Evolutionary conservation across 345 rosid genomes (phyloP).

Genomic region (Eucalyptus microcorys): DNA sequence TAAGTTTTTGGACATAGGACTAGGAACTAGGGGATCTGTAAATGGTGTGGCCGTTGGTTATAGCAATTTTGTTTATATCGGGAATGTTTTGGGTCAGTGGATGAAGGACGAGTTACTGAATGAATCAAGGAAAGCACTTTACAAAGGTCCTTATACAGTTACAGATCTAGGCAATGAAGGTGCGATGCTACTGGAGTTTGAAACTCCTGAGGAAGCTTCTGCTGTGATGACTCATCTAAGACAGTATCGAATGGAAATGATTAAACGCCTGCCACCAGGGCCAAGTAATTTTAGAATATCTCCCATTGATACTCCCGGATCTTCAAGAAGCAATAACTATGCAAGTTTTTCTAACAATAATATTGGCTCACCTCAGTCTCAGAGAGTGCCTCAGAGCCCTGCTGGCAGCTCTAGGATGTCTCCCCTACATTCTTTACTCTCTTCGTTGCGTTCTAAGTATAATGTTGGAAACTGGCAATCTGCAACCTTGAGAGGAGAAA

Average conservation of each 20-base stretch:
- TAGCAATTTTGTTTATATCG: conserved; percentile 68
- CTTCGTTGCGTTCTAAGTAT: conserved; percentile 29
- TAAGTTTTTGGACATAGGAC: conserved; percentile 80
- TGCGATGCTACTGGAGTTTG: conserved; percentile 86
- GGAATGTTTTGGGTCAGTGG: conserved; percentile 74
- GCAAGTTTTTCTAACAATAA: conserved; percentile 23
- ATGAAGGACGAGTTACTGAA: conserved; percentile 75
- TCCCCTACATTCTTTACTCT: conserved; percentile 28
- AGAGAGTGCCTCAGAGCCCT: conserved; percentile 20
- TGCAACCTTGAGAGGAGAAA: conserved; percentile 12
- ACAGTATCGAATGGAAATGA: conserved; percentile 47
- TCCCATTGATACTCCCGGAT: conserved; percentile 51
- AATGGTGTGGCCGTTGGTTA: conserved; percentile 81
- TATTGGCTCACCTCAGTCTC: conserved; percentile 33
- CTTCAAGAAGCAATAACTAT: conserved; percentile 22
- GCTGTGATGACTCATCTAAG: conserved; percentile 83
- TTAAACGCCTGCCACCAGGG: conserved; percentile 26
- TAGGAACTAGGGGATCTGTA: conserved; percentile 68
- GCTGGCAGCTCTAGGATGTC: conserved; percentile 34
- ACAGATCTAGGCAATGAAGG: conserved; percentile 69
- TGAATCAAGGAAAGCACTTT: conserved; percentile 77
- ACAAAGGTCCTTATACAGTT: conserved; percentile 69
- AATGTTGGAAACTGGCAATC: conserved; percentile 5
- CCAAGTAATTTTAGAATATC: conserved; percentile 34
- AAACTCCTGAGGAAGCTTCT: conserved; percentile 85